Evolutionary conservation across 2,329 filamentous ascomycete genomes (phyloP), one percentile per base, ranked within the genome.

Genomic region (Graphilbum ipis-grandicollis): DNA sequence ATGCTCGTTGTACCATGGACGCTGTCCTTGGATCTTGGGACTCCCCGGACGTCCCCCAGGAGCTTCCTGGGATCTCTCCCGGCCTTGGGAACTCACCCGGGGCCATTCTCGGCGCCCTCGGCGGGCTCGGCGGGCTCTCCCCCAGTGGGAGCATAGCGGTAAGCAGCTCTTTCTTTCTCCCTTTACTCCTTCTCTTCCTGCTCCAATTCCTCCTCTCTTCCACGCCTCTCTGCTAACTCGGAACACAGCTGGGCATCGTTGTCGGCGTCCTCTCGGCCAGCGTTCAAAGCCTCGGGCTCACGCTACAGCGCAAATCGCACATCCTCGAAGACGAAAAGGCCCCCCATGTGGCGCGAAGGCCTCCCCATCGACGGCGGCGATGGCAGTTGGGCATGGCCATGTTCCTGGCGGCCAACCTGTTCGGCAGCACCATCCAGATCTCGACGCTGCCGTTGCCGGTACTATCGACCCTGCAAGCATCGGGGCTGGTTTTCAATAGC

Each of bases 321-420:
- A 79, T 98, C 47, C 75, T 96, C 52, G 90, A 98, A 63, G 90
- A 98, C 61, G 84, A 92, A 62, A 93, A 93, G 57, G 72, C 75
- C 36, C 68, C 68, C 8, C 78, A 83, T 54, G 75, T 90, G 58
- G 64, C 77, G 41, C 77, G 81, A 47, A 70, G 88, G 43, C 88
- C 90, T 32, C 84, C 90, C 5, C 92, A 94, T 58, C 79, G 79
- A 52, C 73, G 90, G 51, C 73, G 86, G 50, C 71, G 85, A 68
- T 98, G 90, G 90, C 90, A 94, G 70, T 64, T 92, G 43, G 90
- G 90, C 40, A 96, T 98, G 86, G 74, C 76, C 52, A 90, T 98
- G 75, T 98, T 98, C 58, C 75, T 98, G 46, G 66, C 93, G 46
- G 83, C 90, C 43, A 98, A 98, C 55, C 68, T 98, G 39, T 68